phyloP scores from a whole-genome alignment of 306 rosid species.

The Quercus glauca region DNA sequence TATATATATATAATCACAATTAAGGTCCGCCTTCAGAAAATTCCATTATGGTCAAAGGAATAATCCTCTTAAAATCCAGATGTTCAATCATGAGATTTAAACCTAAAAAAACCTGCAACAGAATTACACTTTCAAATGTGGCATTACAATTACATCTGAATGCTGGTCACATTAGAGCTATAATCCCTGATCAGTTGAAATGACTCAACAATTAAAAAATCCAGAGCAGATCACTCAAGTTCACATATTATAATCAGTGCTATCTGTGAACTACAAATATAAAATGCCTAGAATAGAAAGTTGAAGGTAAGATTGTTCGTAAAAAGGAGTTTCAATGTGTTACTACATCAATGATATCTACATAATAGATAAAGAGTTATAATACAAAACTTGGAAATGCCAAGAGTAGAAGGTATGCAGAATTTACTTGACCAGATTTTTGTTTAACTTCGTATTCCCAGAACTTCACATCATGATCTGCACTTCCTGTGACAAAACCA shows the following conservation, averaged over 20 bases:
- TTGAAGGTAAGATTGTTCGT: neutral
- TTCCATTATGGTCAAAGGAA: neutral
- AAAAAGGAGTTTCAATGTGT: neutral
- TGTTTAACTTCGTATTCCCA: slow-evolving; percentile 80
- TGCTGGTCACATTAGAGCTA: neutral
- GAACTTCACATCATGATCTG: slow-evolving; percentile 87
- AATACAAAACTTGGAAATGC: neutral
- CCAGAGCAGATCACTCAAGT: neutral
- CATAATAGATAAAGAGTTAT: neutral
- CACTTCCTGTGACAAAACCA: slow-evolving; percentile 91
- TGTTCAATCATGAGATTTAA: neutral
- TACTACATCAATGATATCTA: neutral
- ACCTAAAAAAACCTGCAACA: neutral
- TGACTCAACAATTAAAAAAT: neutral
- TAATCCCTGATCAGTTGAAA: neutral
- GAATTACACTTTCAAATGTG: neutral
- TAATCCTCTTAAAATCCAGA: neutral
- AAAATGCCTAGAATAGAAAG: neutral
- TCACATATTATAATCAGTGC: neutral
- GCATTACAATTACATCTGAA: neutral
- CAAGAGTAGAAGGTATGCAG: slow-evolving; percentile 16
- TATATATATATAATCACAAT: neutral
- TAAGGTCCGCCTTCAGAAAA: too few species aligned
- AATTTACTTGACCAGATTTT: slow-evolving; percentile 71
- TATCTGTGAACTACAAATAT: neutral